phyloP scores from a whole-genome alignment of 768 basidiomycete genomes.

The Exsudoporus frostii region DNA sequence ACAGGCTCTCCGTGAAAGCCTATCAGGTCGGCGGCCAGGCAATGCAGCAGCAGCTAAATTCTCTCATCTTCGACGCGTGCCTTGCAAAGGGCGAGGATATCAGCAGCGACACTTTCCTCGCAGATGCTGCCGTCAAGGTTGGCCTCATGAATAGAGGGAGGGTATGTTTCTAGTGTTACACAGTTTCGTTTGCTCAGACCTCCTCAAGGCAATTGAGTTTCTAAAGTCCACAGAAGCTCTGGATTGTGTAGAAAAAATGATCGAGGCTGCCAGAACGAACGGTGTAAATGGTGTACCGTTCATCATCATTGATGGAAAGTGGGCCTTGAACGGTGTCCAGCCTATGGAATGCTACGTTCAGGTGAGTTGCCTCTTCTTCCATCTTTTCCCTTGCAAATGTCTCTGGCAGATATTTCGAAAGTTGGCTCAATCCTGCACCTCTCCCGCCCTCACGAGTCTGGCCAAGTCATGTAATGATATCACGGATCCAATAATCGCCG shows the following conservation, averaged over 20 bases:
- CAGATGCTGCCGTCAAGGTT: constrained; percentile 35
- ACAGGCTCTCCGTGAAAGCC: constrained; percentile 45
- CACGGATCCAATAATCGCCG: constrained; percentile 18
- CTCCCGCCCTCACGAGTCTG: constrained; percentile 1
- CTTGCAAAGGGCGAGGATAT: constrained; percentile 42
- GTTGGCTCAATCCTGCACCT: constrained; percentile 20
- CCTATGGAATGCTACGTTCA: constrained; percentile 37
- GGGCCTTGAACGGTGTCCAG: constrained; percentile 46
- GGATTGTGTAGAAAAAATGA: constrained; percentile 39
- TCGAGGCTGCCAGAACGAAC: constrained; percentile 38
- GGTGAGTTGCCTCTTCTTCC: constrained; percentile 22
- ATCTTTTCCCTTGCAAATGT: not conserved
- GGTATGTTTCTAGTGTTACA: constrained; percentile 21
- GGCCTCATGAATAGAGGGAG: constrained; percentile 40
- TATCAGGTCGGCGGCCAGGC: constrained; percentile 39
- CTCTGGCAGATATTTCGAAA: constrained; percentile 31
- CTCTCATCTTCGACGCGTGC: constrained; percentile 38
- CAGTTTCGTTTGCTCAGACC: not conserved
- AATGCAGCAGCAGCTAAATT: constrained; percentile 37
- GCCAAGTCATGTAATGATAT: constrained; percentile 18
- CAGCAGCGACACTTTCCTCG: constrained; percentile 34
- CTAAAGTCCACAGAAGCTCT: constrained; percentile 39
- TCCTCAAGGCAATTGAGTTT: constrained; percentile 38
- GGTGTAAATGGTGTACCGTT: constrained; percentile 53
- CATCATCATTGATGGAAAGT: constrained; percentile 45